These are phyloP conservation scores for Eucalyptus marginata DNA, from an alignment of 345 rosid species.

Conservation along the genomic window DNA sequence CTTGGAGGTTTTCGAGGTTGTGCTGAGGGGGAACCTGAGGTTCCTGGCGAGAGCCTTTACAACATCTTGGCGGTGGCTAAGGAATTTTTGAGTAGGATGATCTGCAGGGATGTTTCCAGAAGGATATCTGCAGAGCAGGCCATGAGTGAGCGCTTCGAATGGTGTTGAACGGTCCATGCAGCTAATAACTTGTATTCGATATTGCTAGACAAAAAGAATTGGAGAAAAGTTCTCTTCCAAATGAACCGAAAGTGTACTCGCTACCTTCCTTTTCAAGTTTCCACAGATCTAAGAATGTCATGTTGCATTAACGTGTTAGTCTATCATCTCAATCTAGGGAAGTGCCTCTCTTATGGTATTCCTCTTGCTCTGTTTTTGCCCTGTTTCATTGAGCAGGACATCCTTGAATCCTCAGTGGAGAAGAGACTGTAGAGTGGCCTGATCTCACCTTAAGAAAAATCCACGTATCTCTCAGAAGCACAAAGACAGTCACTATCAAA, in stretches of 20 bases:
- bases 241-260: not conserved
- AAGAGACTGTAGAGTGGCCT: not conserved
- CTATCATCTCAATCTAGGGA: not conserved
- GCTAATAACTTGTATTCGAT: not conserved
- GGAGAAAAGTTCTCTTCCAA: not conserved
- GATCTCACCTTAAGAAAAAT: not conserved
- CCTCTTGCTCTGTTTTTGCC: not conserved
- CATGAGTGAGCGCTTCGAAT: not conserved
- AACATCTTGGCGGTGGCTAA: constrained; percentile 37
- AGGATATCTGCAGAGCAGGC: constrained; percentile 76
- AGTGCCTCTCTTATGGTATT: not conserved
- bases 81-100: constrained; percentile 63
- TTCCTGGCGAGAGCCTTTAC: constrained; percentile 41
- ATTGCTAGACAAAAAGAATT: not conserved
- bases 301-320: not conserved
- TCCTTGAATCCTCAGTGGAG: not conserved
- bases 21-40: constrained; percentile 48
- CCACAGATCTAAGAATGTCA: not conserved
- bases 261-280: not conserved
- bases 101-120: constrained; percentile 54
- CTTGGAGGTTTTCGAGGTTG: constrained; percentile 41
- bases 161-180: not conserved
- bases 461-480: not conserved
- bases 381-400: not conserved
- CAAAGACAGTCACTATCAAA: not conserved